Base-by-base conservation (phyloP, 2,329 filamentous ascomycete genomes). In the Colletotrichum brevisporum region DNA sequence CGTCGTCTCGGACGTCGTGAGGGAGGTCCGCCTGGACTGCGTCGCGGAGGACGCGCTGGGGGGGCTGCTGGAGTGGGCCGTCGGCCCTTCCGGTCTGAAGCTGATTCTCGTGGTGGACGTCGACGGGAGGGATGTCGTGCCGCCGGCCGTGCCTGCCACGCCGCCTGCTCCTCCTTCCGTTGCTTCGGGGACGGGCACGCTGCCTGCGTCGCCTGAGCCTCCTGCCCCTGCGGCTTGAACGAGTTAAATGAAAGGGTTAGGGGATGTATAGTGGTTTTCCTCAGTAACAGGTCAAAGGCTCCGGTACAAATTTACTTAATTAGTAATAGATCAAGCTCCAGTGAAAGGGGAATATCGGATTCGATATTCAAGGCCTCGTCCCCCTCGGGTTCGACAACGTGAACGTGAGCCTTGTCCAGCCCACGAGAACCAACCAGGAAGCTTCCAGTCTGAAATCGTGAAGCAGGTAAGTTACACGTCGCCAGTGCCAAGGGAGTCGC, bases 21-120 rank as follows among this genome's bases (percentile, higher is more conserved):
- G 63, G 2, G 63, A 63, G 36, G 39, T 47, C 1, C 31, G 64
- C 13, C 50, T 70, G 0, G 64, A 67, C 18, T 24, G 2, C 5
- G 36, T 70, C 16, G 52, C 45, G 3, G 67, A 50, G 45, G 57
- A 5, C 1, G 41, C 26, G 12, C 18, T 68, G 8, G 21, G 9
- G 0, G 67, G 56, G 5, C 3, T 67, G 36, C 15, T 70, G 39
- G 63, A 63, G 41, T 70, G 67, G 67, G 52, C 31, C 13, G 18
- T 13, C 13, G 50, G 66, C 5, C 50, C 66, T 16, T 51, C 15
- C 3, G 67, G 56, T 8, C 63, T 70, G 31, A 70, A 70, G n/a
- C 15, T 70, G 21, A 54, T 67, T 2, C 36, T 63, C 21, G 18
- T 57, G 1, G 67, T 70, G 26, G 57, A 70, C 8, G 45, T 50